Evolutionary conservation across 805 yeast species (phyloP).

Genomic region (Zygoascus biomembranicola): DNA sequence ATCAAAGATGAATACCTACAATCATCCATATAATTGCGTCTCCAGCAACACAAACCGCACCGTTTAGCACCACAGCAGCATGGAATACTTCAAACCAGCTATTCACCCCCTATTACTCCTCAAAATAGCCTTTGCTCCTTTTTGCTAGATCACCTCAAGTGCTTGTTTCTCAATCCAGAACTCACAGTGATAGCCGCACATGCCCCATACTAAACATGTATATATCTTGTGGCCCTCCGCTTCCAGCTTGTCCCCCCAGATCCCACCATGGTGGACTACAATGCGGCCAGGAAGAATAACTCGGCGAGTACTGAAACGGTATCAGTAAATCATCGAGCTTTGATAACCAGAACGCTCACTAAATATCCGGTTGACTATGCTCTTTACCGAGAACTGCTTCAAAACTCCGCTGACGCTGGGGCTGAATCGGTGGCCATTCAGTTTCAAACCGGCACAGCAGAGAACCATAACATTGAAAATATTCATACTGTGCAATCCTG

Average conservation of each 20-base stretch:
- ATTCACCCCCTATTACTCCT: no score
- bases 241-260: background rate
- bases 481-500: conserved; percentile 13
- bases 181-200: no score
- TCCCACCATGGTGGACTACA: conserved; percentile 2
- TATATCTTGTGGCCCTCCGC: background rate
- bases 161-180: no score
- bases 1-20: no score
- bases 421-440: conserved; percentile 28
- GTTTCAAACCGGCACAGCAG: conserved; percentile 16
- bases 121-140: no score
- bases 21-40: no score
- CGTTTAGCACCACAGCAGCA: no score
- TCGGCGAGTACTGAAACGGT: conserved; percentile 21
- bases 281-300: conserved; percentile 8
- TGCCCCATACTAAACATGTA: background rate
- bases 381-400: conserved; percentile 32
- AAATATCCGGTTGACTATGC: conserved; percentile 37
- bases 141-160: no score
- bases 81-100: no score
- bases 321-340: conserved; percentile 33
- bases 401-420: conserved; percentile 34
- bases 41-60: no score
- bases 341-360: conserved; percentile 34
- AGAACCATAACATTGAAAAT: conserved; percentile 6